These are phyloP conservation scores for Leishmania lainsoni DNA, from an alignment of 208 protist genomes.

Conservation along the genomic window DNA sequence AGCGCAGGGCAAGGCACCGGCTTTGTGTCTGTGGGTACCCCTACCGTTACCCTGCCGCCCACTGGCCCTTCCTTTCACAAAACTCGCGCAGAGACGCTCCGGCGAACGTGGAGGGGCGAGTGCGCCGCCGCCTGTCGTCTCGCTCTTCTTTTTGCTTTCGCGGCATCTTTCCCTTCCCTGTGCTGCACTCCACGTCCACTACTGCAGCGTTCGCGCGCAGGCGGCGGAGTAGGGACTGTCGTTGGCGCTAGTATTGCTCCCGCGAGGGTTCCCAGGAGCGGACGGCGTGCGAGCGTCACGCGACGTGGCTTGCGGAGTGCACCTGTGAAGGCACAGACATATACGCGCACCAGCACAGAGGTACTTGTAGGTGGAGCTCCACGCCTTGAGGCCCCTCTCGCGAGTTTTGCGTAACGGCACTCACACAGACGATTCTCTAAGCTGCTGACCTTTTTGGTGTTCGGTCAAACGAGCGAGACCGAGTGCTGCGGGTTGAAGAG, in stretches of 20 bases:
- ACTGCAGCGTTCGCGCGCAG: background rate
- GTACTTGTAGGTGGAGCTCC: background rate
- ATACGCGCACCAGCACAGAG: background rate
- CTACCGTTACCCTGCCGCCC: background rate
- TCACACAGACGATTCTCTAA: background rate
- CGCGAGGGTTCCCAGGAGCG: background rate
- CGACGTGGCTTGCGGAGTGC: background rate
- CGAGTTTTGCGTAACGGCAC: background rate
- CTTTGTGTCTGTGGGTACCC: background rate
- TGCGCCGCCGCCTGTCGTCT: background rate
- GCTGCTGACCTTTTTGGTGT: background rate
- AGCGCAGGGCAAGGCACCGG: background rate
- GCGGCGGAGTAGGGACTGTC: background rate
- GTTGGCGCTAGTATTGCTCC: background rate
- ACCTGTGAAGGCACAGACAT: background rate
- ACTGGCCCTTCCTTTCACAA: background rate
- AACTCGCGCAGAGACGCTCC: background rate
- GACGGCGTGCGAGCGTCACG: background rate
- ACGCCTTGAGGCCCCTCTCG: background rate
- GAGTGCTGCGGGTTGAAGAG: background rate
- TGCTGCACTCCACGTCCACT: background rate
- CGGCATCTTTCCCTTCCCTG: background rate
- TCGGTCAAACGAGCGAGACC: background rate
- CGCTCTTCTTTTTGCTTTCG: background rate
- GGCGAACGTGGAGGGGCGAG: background rate